phyloP scores from a whole-genome alignment of 441 rosid genomes.

The Euphorbia schlechtendalii region DNA sequence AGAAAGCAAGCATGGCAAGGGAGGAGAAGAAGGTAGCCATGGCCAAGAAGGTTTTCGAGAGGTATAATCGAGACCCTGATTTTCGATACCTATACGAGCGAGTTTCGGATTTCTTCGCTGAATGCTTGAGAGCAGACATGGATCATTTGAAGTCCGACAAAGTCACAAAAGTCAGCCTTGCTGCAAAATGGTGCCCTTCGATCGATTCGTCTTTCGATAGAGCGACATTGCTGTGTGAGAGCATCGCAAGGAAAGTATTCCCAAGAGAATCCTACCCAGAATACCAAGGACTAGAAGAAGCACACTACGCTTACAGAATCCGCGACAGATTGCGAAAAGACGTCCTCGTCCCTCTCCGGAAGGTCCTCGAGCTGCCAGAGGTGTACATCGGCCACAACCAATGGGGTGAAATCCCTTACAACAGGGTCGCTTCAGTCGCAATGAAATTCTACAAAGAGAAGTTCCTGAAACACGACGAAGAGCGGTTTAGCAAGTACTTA shows the following conservation, averaged over 20 bases:
- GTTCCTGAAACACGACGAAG: slow-evolving; percentile 43
- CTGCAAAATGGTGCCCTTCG: slow-evolving; percentile 31
- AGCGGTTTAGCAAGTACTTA: slow-evolving; percentile 44
- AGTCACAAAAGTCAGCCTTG: slow-evolving; percentile 14
- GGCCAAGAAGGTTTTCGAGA: slow-evolving; percentile 19
- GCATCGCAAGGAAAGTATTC: slow-evolving; percentile 25
- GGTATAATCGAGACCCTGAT: slow-evolving; percentile 21
- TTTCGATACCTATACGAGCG: slow-evolving; percentile 19
- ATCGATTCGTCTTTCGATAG: slow-evolving; percentile 22
- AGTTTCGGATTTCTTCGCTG: slow-evolving; percentile 23
- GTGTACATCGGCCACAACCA: slow-evolving; percentile 21
- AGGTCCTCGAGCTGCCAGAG: slow-evolving; percentile 22
- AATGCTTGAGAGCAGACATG: slow-evolving; percentile 14
- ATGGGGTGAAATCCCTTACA: slow-evolving; percentile 22
- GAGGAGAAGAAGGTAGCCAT: slow-evolving; percentile 9
- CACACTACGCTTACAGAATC: slow-evolving; percentile 26
- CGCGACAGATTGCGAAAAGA: slow-evolving; percentile 27
- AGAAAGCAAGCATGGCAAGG: slow-evolving; percentile 17
- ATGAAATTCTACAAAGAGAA: slow-evolving; percentile 24
- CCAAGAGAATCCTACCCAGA: slow-evolving; percentile 18
- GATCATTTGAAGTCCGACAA: slow-evolving; percentile 14
- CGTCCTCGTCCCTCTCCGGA: slow-evolving; percentile 20
- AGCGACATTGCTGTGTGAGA: slow-evolving; percentile 17
- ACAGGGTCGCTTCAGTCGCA: slow-evolving; percentile 24
- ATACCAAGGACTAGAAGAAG: slow-evolving; percentile 26